Conservation (phyloP, 2,329 filamentous ascomycete species). For the Aspergillus clavatus region DNA sequence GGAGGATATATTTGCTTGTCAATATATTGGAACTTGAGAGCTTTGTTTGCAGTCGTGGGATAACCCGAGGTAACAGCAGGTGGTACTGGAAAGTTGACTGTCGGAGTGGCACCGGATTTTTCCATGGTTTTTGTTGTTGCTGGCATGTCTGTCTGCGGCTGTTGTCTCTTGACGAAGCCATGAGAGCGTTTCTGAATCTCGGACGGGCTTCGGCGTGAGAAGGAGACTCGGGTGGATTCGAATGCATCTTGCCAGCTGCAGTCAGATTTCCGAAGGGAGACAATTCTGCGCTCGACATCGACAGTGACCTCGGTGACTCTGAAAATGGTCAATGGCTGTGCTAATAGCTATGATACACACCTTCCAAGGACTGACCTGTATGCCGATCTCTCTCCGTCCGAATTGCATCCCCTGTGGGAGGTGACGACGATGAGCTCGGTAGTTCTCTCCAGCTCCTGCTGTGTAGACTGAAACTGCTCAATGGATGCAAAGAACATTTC, state of each 20-base stretch:
- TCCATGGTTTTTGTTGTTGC: not conserved
- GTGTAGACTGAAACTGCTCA: conserved; percentile 1
- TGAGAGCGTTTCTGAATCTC: conserved; percentile 7
- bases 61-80: not conserved
- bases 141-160: not conserved
- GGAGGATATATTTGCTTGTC: conserved; percentile 3
- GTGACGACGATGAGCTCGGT: conserved; percentile 14
- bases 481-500: not conserved
- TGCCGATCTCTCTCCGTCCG: conserved; percentile 14
- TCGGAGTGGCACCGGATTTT: not conserved
- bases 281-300: conserved; percentile 1
- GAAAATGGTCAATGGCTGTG: not conserved
- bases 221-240: conserved; percentile 12
- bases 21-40: conserved; percentile 1
- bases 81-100: not conserved
- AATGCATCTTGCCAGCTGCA: conserved; percentile 17
- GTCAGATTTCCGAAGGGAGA: conserved; percentile 8
- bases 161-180: not conserved
- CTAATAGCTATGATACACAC: not conserved
- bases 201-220: conserved; percentile 9
- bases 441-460: conserved; percentile 5
- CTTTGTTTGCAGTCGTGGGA: conserved; percentile 1
- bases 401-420: conserved; percentile 16
- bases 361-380: conserved; percentile 13
- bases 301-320: conserved; percentile 5